phyloP scores from a whole-genome alignment of 2,329 filamentous ascomycete species.

The Aspergillus brasiliensis region DNA sequence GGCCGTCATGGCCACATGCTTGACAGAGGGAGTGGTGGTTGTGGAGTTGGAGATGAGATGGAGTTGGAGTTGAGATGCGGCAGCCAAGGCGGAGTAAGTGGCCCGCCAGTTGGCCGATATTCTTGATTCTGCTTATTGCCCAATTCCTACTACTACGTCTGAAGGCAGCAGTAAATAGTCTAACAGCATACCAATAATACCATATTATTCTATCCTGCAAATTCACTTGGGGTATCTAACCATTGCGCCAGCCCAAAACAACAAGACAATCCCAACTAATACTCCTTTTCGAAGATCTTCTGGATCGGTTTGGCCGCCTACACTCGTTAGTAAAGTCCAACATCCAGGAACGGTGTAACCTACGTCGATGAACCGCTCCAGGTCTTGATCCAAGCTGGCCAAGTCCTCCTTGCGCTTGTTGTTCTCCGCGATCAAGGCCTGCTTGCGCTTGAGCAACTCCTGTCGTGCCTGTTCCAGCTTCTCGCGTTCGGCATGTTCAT shows the following conservation, averaged over 20 bases:
- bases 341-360: slow-evolving; percentile 35
- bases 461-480: slow-evolving; percentile 81
- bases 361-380: slow-evolving; percentile 92
- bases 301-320: slow-evolving; percentile 87
- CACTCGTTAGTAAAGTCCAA: slow-evolving; percentile 20
- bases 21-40: slow-evolving; percentile 15
- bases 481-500: slow-evolving; percentile 83
- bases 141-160: not conserved
- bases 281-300: slow-evolving; percentile 78
- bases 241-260: slow-evolving; percentile 14
- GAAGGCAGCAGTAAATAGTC: too few species aligned
- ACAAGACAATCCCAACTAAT: slow-evolving; percentile 35
- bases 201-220: slow-evolving; percentile 1
- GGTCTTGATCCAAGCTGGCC: slow-evolving; percentile 83
- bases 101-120: not conserved
- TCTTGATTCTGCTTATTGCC: not conserved
- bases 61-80: slow-evolving; percentile 18
- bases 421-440: slow-evolving; percentile 72
- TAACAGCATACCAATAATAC: too few species aligned
- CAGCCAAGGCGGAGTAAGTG: slow-evolving; percentile 3
- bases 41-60: slow-evolving; percentile 17
- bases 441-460: slow-evolving; percentile 72
- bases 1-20: slow-evolving; percentile 41
- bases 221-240: slow-evolving; percentile 19
- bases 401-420: slow-evolving; percentile 93